These are phyloP conservation scores for Sambucus nigra DNA, from an alignment of 129 eudicot genomes.

Conservation along the genomic window DNA sequence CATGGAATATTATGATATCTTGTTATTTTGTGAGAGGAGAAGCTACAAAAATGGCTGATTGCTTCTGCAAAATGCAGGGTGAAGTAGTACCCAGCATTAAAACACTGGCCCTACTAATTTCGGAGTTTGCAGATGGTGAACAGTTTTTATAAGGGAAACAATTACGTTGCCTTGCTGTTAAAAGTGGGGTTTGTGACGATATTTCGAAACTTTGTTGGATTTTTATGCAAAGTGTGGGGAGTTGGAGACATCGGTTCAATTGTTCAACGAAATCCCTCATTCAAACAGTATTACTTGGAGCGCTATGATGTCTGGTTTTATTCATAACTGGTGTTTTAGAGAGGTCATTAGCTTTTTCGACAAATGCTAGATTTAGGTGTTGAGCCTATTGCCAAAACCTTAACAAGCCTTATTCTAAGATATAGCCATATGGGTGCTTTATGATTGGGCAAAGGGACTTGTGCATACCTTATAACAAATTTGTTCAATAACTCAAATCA, in stretches of 20 bases:
- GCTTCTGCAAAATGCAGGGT: conserved; percentile 23
- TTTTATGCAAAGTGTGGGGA: conserved; percentile 32
- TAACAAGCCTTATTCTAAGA: conserved; percentile 18
- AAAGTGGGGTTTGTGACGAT: conserved; percentile 28
- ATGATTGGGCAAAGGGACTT: conserved; percentile 25
- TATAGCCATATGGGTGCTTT: conserved; percentile 32
- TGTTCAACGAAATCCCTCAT: conserved; percentile 21
- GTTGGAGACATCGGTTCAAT: conserved; percentile 14
- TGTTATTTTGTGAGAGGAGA: conserved; percentile 18
- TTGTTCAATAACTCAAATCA: not conserved
- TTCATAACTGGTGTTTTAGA: conserved; percentile 12
- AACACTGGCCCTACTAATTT: conserved; percentile 27
- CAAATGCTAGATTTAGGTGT: conserved; percentile 2
- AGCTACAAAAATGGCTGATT: conserved; percentile 2
- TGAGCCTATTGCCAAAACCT: conserved; percentile 9
- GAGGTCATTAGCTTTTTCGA: conserved; percentile 18
- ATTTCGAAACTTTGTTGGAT: conserved; percentile 21
- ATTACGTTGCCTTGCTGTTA: conserved; percentile 28
- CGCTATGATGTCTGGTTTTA: conserved; percentile 23
- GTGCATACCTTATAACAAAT: conserved; percentile 23
- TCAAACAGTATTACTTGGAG: conserved; percentile 15
- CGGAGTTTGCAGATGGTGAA: conserved; percentile 14
- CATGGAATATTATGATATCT: conserved; percentile 40
- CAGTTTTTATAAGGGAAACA: conserved; percentile 14
- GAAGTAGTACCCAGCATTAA: conserved; percentile 24